A percentile compares a stretch with the other conserved stretches of the same genome.
Conservation (phyloP, 768 basidiomycete genomes). For the Mycena galopus region DNA sequence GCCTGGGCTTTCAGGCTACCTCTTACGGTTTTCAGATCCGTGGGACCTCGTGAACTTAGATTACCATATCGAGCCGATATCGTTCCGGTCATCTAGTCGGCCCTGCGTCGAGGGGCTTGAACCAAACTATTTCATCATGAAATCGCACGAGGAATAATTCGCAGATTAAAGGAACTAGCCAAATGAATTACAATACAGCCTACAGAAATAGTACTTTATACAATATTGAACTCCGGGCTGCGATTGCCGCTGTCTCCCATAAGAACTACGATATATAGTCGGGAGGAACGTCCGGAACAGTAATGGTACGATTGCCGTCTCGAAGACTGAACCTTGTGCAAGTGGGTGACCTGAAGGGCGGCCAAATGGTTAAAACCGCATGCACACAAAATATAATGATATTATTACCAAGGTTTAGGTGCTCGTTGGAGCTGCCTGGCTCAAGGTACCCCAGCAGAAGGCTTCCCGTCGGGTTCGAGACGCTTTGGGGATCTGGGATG, state of each 20-base stretch:
- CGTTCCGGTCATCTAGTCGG: not conserved
- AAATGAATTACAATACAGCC: conserved; percentile 21
- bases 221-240: conserved; percentile 63
- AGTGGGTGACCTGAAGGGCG: conserved; percentile 60
- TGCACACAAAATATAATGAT: not conserved
- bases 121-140: not conserved
- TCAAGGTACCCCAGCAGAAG: conserved; percentile 60
- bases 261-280: conserved; percentile 63
- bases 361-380: conserved; percentile 6
- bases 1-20: not conserved
- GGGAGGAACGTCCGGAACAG: conserved; percentile 56
- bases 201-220: conserved; percentile 16
- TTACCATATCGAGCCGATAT: conserved; percentile 25
- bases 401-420: conserved; percentile 58
- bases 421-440: conserved; percentile 54
- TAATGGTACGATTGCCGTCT: conserved; percentile 55
- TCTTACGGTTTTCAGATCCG: conserved; percentile 1
- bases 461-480: conserved; percentile 55
- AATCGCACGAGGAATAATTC: not conserved
- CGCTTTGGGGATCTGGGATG: conserved; percentile 47
- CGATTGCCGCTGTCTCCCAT: conserved; percentile 71
- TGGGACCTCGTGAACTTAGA: conserved; percentile 7
- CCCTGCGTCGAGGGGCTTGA: conserved; percentile 1
- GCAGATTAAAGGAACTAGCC: not conserved
- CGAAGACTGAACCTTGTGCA: conserved; percentile 59